Base-by-base conservation (phyloP, 768 basidiomycete species). In the Suillus americanus region DNA sequence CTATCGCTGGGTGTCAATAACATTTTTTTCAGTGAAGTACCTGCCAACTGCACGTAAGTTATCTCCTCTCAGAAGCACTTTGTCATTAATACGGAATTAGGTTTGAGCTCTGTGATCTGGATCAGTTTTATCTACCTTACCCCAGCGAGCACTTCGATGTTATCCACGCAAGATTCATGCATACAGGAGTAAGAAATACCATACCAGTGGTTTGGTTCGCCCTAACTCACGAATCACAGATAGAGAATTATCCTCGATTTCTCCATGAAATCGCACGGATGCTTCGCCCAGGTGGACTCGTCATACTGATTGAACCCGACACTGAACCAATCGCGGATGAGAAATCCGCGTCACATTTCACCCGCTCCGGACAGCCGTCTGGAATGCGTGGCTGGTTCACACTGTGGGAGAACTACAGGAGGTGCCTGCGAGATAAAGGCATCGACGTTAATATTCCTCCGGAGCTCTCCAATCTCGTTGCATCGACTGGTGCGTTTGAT, bases 41-140 rank as follows among this genome's bases (percentile, higher is more conserved):
- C 89, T 50, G 82, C 83, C 20, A 90, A 90, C 66, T 90, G 88
- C 89, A 86, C 86, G 88, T 89, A 81, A 78, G 89, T 79, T 68
- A 37, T 43, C 48, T 40, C 23, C 57, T 38, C 59, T 40, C 55
- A 54, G 61, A 13, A 50, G 23, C n/a, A 51, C 48, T 45, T 56
- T 14, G 61, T 62, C n/a, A 55, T 68, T 59, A 43, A 60, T 57
- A 25, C 35, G 50, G 35, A 10, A 55, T 61, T 43, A 62, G 91
- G 89, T 37, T 91, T 89, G 90, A 91, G 69, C 80, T 90, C 16
- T 90, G 86, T 74, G 87, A 91, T 72, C 77, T 90, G 64, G 86
- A 89, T 73, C 79, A 84, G 65, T 76, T 75, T 70, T 83, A 77
- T 62, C 78, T 91, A 43, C 89, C 89, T 16, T 91, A 89, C 71